phyloP scores from a whole-genome alignment of 2,329 filamentous ascomycete genomes.

The Pestalotiopsis sp. region DNA sequence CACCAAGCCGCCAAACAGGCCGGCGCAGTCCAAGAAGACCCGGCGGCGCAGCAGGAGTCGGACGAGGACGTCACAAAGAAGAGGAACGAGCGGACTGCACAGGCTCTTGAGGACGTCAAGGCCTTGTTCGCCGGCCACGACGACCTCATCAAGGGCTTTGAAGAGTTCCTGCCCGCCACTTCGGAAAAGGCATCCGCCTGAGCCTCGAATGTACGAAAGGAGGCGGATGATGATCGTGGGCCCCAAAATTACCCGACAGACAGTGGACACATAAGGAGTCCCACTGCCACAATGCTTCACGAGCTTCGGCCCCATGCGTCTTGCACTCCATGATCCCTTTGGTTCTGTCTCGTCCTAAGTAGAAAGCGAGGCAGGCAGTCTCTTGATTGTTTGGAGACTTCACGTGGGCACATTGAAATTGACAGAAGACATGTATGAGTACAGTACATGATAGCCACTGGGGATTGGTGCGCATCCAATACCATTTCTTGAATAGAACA shows the following conservation, averaged over 20 bases:
- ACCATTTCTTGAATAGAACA: not conserved
- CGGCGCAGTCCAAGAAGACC: not conserved
- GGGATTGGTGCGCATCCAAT: not conserved
- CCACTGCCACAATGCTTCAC: too few species aligned
- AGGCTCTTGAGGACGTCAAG: constrained; percentile 10
- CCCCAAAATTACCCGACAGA: not conserved
- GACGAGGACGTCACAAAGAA: constrained; percentile 8
- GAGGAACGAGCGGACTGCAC: not conserved
- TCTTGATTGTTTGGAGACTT: too few species aligned
- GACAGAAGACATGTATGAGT: too few species aligned
- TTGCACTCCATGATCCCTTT: too few species aligned
- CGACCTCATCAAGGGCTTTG: constrained; percentile 10
- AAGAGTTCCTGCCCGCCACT: constrained; percentile 7
- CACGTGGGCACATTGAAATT: too few species aligned
- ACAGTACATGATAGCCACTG: not conserved
- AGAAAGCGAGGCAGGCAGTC: too few species aligned
- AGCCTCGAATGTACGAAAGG: not conserved
- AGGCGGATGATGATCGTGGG: not conserved
- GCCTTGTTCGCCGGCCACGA: constrained; percentile 11
- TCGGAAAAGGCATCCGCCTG: not conserved
- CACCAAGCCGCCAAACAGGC: constrained; percentile 4
- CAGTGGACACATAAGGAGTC: too few species aligned
- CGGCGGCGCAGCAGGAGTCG: not conserved
- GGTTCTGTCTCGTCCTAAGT: too few species aligned
- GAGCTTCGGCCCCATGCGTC: too few species aligned